Conservation (phyloP, 225 moss, liverwort and hornwort genomes). For the Ulota crispa region DNA sequence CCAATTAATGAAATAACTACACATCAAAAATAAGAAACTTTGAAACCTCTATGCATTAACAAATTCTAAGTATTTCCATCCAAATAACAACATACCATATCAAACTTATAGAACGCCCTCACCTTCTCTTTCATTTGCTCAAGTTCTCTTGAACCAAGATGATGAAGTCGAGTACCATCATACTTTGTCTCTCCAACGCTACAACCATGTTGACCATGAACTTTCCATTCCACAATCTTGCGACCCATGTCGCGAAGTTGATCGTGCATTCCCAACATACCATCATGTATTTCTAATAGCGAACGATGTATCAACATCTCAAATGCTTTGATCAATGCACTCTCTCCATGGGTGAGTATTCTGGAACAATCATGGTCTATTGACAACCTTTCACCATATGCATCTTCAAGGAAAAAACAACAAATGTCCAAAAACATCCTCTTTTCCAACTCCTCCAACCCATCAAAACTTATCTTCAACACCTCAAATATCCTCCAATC, state of each 20-base stretch:
- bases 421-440: not conserved
- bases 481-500: not conserved
- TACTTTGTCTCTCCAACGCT: fast-evolving
- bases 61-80: fast-evolving
- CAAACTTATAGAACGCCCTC: too few species aligned
- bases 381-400: fast-evolving
- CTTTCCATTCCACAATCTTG: not conserved
- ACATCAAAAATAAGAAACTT: fast-evolving
- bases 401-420: not conserved
- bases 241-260: not conserved
- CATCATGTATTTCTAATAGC: not conserved
- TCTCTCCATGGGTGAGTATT: too few species aligned
- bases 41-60: fast-evolving
- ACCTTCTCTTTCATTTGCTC: not conserved
- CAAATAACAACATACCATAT: fast-evolving
- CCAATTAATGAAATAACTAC: fast-evolving
- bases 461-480: not conserved
- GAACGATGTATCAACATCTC: not conserved
- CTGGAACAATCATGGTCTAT: fast-evolving
- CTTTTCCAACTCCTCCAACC: not conserved
- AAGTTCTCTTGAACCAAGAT: not conserved
- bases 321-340: not conserved
- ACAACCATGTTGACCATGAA: fast-evolving
- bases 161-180: not conserved
- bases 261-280: not conserved